Evolutionary conservation across 2,329 filamentous ascomycete genomes (phyloP), one percentile per base, ranked within the genome.

Genomic region (Hirsutella rhossiliensis): DNA sequence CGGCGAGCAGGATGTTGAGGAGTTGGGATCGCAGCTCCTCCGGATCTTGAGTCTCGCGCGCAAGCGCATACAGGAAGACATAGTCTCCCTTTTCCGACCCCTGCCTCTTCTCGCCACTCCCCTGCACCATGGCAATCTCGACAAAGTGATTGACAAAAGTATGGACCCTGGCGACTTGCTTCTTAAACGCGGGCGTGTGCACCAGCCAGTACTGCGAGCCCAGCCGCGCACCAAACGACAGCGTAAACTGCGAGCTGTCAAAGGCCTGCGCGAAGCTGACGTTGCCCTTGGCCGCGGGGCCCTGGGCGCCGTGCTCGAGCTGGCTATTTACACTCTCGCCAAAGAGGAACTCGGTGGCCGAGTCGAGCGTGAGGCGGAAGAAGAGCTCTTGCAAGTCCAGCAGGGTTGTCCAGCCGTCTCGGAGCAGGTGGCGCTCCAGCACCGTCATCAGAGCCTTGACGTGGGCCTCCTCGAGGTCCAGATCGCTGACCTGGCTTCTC

Each of bases 91-190:
- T 43, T 11, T 46, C 36, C 12, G 27, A 9, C 43, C 29, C 38
- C 45, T 45, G 29, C 36, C 39, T 49, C 20, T 54, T 41, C 11
- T 43, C 39, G n/a, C 5, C 23, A 4, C n/a, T 11, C 15, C 42
- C 28, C 17, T 38, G 40, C 8, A 38, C 65, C 59, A 45, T 83
- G 62, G 11, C 78, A 69, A 43, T 67, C 42, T 77, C 72, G 48
- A 87, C 82, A 57, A 76, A 84, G n/a, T 71, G 72, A 50, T 77
- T 71, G n/a, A 85, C 73, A 55, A 87, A 87, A 9, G 71, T 60
- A 54, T 87, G 77, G 59, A 87, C 74, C n/a, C 71, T 64, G 28
- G 73, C 69, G 42, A 85, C 80, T 8, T 81, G 75, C 45, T 76
- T 72, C 48, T 67, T 68, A 58, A 87, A 86, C 3, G 76, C 72